A percentile compares a stretch with the other conserved stretches of the same genome.
These are phyloP conservation scores for Phytomonas sp. DNA, from an alignment of 208 protist genomes.

Conservation along the genomic window DNA sequence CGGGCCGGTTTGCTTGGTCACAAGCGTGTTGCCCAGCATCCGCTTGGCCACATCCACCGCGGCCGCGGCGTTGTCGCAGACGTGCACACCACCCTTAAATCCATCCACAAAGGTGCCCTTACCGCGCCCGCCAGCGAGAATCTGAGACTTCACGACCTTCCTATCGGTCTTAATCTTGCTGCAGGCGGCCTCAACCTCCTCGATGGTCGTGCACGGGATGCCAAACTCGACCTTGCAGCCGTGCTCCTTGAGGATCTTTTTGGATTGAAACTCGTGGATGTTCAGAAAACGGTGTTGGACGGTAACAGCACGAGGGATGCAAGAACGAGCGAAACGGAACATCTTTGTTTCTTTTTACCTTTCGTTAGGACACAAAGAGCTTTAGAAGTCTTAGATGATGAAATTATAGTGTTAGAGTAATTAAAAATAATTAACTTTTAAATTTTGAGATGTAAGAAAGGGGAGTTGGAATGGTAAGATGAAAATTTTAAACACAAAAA, in stretches of 20 bases:
- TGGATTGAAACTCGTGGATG: conserved; percentile 92
- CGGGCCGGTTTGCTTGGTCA: conserved; percentile 98
- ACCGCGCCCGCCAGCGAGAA: conserved; percentile 98
- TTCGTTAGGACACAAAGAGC: not conserved
- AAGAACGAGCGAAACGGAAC: conserved; percentile 67
- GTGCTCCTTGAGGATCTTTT: conserved; percentile 85
- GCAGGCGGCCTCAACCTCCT: conserved; percentile 84
- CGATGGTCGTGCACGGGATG: conserved; percentile 75
- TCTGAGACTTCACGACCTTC: conserved; percentile 98
- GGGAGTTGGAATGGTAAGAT: conserved; percentile 2
- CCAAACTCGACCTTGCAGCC: conserved; percentile 89
- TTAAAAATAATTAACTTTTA: conserved; percentile 3
- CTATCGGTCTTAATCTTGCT: conserved; percentile 85
- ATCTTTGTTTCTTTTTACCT: conserved; percentile 18
- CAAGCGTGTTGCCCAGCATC: conserved; percentile 97
- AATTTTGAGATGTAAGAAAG: conserved; percentile 10
- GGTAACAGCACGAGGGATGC: conserved; percentile 34
- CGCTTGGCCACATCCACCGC: conserved; percentile 83
- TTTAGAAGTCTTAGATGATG: conserved; percentile 5
- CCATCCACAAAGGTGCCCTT: conserved; percentile 97
- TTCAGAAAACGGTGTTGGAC: conserved; percentile 85
- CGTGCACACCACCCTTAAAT: conserved; percentile 91
- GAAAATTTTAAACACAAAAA: conserved; percentile 4
- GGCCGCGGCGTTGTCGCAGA: conserved; percentile 73
- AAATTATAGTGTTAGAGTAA: conserved; percentile 8